Conservation (phyloP, 192 early-diverging fungal genomes). For the Backusella australiensis region DNA sequence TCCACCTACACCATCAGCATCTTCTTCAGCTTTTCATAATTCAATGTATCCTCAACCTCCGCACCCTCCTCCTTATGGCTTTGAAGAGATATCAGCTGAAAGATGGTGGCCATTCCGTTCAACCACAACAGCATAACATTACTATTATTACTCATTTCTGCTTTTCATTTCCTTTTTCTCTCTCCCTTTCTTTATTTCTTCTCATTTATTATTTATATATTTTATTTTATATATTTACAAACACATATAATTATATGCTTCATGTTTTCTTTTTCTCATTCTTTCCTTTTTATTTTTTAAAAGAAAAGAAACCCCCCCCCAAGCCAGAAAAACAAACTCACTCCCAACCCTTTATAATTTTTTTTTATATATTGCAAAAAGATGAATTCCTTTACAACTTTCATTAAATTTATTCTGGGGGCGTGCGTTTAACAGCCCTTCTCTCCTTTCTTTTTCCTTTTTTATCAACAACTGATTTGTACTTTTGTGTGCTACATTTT, state of each 20-base stretch:
- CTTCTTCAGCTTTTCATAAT: not conserved
- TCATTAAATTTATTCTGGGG: not conserved
- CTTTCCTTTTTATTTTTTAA: not conserved
- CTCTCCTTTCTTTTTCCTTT: not conserved
- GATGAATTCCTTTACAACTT: not conserved
- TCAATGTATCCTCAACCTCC: slow-evolving; percentile 6
- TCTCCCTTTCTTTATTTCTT: not conserved
- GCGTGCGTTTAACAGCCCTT: not conserved
- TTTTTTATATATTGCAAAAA: not conserved
- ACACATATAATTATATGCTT: not conserved
- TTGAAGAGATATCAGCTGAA: slow-evolving; percentile 7
- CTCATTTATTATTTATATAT: not conserved
- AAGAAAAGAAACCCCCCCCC: not conserved
- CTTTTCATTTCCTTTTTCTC: not conserved
- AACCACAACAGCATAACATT: slow-evolving; percentile 9
- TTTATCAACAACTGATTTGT: not conserved
- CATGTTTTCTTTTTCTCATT: not conserved
- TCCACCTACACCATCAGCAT: slow-evolving; percentile 5
- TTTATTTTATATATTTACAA: not conserved
- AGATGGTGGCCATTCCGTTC: slow-evolving; percentile 14
- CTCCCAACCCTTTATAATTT: not conserved
- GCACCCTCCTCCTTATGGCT: not conserved
- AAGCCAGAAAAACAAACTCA: not conserved
- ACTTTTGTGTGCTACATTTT: not conserved
- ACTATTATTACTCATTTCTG: not conserved